phyloP scores from a whole-genome alignment of 768 basidiomycete genomes.

The Gloeopeniophorella convolvens region DNA sequence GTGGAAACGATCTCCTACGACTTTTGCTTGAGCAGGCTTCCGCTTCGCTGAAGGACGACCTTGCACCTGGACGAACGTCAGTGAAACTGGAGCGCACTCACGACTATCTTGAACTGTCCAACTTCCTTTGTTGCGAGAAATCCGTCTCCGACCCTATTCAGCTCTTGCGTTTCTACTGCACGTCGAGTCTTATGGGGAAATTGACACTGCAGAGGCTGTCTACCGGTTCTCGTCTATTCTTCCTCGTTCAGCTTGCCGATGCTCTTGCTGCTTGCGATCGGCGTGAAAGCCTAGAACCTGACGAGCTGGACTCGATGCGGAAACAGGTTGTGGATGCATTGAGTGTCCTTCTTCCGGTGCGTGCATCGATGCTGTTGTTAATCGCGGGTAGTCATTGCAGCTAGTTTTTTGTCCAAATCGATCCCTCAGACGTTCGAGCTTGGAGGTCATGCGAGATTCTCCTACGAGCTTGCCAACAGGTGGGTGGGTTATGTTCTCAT shows the following conservation, averaged over 20 bases:
- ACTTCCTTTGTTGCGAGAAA: constrained; percentile 37
- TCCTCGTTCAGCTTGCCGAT: constrained; percentile 43
- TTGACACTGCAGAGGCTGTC: constrained; percentile 41
- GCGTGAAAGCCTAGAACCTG: constrained; percentile 24
- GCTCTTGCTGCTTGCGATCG: constrained; percentile 36
- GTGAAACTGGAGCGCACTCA: constrained; percentile 33
- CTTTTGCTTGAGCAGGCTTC: constrained; percentile 34
- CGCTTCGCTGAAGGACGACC: constrained; percentile 29
- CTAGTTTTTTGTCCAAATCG: constrained; percentile 28
- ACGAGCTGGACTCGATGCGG: constrained; percentile 33
- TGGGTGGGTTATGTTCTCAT: constrained; percentile 23
- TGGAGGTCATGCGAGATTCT: constrained; percentile 36
- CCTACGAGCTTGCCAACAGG: constrained; percentile 38
- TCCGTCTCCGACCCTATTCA: constrained; percentile 37
- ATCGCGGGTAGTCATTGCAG: constrained; percentile 19
- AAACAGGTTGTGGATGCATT: constrained; percentile 46
- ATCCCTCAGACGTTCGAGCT: constrained; percentile 26
- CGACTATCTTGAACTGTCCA: constrained; percentile 42
- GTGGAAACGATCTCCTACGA: constrained; percentile 36
- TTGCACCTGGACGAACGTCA: constrained; percentile 25
- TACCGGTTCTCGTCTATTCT: constrained; percentile 36
- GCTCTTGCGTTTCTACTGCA: constrained; percentile 49
- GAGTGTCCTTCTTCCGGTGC: constrained; percentile 42
- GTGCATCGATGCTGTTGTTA: constrained; percentile 18
- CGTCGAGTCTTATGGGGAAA: constrained; percentile 35